Conservation (phyloP, 2,329 filamentous ascomycete genomes). For the Sclerotiophoma versabilis region DNA sequence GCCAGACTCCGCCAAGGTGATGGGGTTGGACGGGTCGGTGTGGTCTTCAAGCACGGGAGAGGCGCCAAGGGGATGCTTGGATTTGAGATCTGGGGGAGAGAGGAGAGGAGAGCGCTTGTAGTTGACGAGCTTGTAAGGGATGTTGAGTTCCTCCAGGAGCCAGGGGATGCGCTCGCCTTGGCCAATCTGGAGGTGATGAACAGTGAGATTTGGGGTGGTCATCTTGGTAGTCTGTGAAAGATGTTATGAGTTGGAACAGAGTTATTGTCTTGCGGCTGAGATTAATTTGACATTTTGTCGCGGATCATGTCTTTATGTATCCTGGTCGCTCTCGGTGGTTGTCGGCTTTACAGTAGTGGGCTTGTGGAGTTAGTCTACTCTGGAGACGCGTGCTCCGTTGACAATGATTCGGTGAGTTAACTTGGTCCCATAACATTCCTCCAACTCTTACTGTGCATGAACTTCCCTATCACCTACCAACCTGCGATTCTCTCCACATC, state of each 20-base stretch:
- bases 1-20: conserved; percentile 66
- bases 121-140: conserved; percentile 60
- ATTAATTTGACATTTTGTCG: not conserved
- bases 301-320: conserved; percentile 6
- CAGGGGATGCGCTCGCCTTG: conserved; percentile 71
- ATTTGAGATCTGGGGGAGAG: conserved; percentile 40
- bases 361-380: conserved; percentile 6
- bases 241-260: not conserved
- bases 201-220: conserved; percentile 37
- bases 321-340: not conserved
- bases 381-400: not conserved
- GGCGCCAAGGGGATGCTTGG: conserved; percentile 56
- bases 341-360: conserved; percentile 12
- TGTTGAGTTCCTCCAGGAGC: conserved; percentile 69
- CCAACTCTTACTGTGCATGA: no score
- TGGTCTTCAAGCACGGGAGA: conserved; percentile 68
- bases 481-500: not conserved
- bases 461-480: no score
- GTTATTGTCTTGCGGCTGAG: no score
- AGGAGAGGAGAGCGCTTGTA: conserved; percentile 58
- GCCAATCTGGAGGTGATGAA: conserved; percentile 54
- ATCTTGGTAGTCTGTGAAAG: conserved; percentile 12
- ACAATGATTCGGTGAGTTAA: conserved; percentile 5
- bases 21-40: conserved; percentile 49
- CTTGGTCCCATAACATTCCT: not conserved